Conservation (phyloP, 2,329 filamentous ascomycete species). For the Coleophoma eucalyptorum region DNA sequence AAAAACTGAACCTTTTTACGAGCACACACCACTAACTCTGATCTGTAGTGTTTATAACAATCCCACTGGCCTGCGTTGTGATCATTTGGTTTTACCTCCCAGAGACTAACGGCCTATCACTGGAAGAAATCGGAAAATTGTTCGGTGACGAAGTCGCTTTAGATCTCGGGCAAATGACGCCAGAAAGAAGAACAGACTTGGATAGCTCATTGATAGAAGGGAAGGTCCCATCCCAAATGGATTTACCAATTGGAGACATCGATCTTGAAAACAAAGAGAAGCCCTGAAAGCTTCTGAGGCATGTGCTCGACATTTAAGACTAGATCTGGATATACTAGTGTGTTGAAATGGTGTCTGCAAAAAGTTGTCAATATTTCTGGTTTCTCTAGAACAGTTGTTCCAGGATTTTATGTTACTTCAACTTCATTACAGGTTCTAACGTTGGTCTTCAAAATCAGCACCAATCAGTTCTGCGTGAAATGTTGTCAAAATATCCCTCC, state of each 20-base stretch:
- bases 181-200: neutral
- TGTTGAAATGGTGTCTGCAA: neutral
- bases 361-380: no score
- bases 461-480: neutral
- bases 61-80: neutral
- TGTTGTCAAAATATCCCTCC: neutral
- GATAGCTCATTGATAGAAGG: neutral
- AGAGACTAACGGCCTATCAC: constrained; percentile 1
- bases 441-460: no score
- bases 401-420: no score
- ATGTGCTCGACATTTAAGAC: neutral
- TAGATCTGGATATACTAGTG: neutral
- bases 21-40: neutral
- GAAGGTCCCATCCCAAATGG: neutral
- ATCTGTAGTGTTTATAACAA: neutral
- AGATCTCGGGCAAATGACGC: neutral
- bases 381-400: no score
- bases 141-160: constrained; percentile 1
- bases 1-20: neutral
- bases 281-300: neutral
- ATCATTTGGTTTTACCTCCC: constrained; percentile 1
- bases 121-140: constrained; percentile 1
- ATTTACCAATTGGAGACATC: neutral
- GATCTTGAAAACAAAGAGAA: neutral
- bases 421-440: no score